Percentiles rank a stretch among this genome's conserved stretches.
phyloP scores from a whole-genome alignment of 257 asterid genomes.

The Eustoma russellianum region DNA sequence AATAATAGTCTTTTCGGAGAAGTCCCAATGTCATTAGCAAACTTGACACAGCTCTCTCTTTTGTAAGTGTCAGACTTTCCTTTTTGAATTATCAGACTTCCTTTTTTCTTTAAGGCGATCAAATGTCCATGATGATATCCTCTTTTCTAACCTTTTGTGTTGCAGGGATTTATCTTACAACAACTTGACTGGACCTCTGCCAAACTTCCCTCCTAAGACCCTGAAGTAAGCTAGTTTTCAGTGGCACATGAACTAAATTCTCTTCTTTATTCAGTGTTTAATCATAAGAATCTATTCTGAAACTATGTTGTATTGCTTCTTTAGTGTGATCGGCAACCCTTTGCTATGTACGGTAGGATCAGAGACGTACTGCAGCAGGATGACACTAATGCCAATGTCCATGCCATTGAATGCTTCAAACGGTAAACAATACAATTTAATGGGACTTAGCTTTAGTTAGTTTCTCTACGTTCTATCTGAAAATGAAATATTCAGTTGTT shows the following conservation, averaged over 20 bases:
- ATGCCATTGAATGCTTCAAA: constrained; percentile 67
- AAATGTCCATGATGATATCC: not conserved
- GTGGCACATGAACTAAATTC: not conserved
- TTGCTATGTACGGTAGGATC: constrained; percentile 55
- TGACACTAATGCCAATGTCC: constrained; percentile 77
- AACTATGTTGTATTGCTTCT: constrained; percentile 3
- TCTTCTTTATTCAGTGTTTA: not conserved
- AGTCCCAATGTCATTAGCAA: constrained; percentile 64
- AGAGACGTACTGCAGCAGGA: constrained; percentile 52
- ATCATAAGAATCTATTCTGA: constrained; percentile 6
- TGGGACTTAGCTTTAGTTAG: not conserved
- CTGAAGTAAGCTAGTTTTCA: constrained; percentile 51
- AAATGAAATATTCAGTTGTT: not conserved
- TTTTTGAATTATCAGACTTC: not conserved
- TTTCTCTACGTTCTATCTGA: not conserved
- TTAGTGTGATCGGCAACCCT: constrained; percentile 80
- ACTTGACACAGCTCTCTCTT: constrained; percentile 69
- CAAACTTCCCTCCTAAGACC: constrained; percentile 64
- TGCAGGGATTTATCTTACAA: constrained; percentile 91
- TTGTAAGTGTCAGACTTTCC: constrained; percentile 36
- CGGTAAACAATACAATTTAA: constrained; percentile 25
- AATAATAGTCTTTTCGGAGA: constrained; percentile 73
- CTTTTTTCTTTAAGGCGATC: not conserved
- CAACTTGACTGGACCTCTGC: constrained; percentile 87
- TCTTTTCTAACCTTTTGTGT: constrained; percentile 7